Conservation (phyloP, 352 stramenopile species). For the Phytophthora macrochlamydospora region DNA sequence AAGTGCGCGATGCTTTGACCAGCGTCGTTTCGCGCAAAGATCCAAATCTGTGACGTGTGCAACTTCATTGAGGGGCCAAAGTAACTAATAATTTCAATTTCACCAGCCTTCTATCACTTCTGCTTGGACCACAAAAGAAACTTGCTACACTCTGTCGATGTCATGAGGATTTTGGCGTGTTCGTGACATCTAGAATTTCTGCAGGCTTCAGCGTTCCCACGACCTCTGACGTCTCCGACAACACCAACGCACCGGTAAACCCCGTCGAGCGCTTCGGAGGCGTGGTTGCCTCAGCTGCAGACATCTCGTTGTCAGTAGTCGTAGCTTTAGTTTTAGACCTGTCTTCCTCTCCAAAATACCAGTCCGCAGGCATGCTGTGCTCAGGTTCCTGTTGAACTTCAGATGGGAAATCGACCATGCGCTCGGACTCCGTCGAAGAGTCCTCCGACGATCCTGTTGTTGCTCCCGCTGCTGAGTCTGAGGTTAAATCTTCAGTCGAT, state of each 20-base stretch:
- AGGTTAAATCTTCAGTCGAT: neutral
- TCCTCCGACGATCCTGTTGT: neutral
- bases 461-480: neutral
- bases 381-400: slow-evolving; percentile 6
- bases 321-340: neutral
- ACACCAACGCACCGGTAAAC: slow-evolving; percentile 15
- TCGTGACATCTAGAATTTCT: slow-evolving; percentile 6
- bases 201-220: slow-evolving; percentile 28
- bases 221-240: slow-evolving; percentile 26
- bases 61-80: neutral
- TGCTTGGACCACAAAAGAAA: too few relatives aligned
- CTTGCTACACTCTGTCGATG: too few relatives aligned
- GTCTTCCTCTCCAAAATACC: neutral
- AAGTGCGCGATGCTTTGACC: slow-evolving; percentile 5
- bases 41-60: slow-evolving; percentile 21
- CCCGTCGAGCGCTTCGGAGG: slow-evolving; percentile 16
- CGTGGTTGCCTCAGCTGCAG: slow-evolving; percentile 8
- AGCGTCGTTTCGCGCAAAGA: slow-evolving; percentile 23
- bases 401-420: neutral
- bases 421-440: neutral
- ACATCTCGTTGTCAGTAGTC: neutral
- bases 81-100: too few relatives aligned
- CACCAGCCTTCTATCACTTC: too few relatives aligned
- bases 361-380: neutral
- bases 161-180: neutral